These are phyloP conservation scores for Xylaria longipes DNA, from an alignment of 495 filamentous ascomycete genomes.

Conservation along the genomic window DNA sequence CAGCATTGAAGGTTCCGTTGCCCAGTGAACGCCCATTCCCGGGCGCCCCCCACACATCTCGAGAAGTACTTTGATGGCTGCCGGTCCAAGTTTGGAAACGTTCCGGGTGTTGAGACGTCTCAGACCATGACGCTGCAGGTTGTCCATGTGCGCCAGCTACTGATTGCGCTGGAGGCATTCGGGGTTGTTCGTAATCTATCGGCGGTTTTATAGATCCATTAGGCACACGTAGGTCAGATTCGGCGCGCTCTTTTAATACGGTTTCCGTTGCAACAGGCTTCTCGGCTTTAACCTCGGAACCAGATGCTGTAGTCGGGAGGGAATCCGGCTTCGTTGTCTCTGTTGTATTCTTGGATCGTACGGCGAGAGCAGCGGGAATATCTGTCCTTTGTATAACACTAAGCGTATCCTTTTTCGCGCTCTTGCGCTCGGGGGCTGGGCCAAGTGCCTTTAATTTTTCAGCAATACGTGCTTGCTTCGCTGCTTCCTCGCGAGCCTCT, in stretches of 20 bases:
- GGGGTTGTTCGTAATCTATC: conserved; percentile 26
- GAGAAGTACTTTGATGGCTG: conserved; percentile 47
- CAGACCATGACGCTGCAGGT: conserved; percentile 30
- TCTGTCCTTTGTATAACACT: conserved; percentile 46
- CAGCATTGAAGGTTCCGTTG: conserved; percentile 78
- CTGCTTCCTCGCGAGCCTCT: conserved; percentile 81
- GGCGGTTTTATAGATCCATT: conserved; percentile 27
- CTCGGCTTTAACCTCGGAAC: conserved; percentile 11
- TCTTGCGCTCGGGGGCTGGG: conserved; percentile 67
- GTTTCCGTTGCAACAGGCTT: conserved; percentile 33
- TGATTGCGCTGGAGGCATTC: conserved; percentile 21
- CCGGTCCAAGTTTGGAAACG: conserved; percentile 44
- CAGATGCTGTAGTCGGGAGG: conserved; percentile 30
- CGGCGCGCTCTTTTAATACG: conserved; percentile 23
- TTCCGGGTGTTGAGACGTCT: conserved; percentile 41
- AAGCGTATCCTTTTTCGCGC: conserved; percentile 54
- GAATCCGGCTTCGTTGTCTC: conserved; percentile 4
- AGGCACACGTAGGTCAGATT: neutral
- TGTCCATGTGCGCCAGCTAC: conserved; percentile 30
- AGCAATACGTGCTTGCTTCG: conserved; percentile 78
- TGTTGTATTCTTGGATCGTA: conserved; percentile 4
- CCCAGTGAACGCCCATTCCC: conserved; percentile 72
- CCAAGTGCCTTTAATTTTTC: conserved; percentile 83
- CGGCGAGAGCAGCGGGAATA: conserved; percentile 30
- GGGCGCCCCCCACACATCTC: conserved; percentile 79